Evolutionary conservation across 805 yeast species (phyloP), one percentile per base, ranked within the genome.

Genomic region (Metschnikowia gruessii): DNA sequence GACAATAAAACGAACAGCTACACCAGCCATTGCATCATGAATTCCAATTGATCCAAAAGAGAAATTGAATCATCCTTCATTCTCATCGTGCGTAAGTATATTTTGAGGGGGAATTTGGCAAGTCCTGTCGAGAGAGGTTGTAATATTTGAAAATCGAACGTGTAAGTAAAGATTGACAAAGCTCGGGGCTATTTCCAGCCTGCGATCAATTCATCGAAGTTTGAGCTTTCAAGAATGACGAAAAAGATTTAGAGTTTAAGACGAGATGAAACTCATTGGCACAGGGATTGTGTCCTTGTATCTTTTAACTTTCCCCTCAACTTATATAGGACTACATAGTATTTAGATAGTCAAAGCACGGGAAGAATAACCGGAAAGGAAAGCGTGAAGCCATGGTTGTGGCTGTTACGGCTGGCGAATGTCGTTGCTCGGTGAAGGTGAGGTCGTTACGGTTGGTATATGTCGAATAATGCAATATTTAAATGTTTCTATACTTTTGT

Each of bases 241-340:
- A 26, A 24, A 30, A 15, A 37, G 26, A 26, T 26, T 15, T 12
- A 26, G 17, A 24, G 40, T 37, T 18, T 9, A 12, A 33, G 36
- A 33, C 15, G 13, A 18, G 36, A 31, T 17, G 24, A 17, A n/a
- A 16, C 33, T 30, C 5, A 13, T 30, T 30, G 36, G 6, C 36
- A 17, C 19, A 17, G 36, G 19, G 19, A 33, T 12, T n/a, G 13
- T 33, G 36, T 17, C 22, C 8, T 11, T 16, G 34, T n/a, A 31
- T 31, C 22, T 6, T 34, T 10, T 33, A 26, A 18, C 13, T 24
- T 21, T 13, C 18, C 41, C 45, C 31, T 29, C 42, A 46, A 28
- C 18, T 30, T 46, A 46, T 28, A 46, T 41, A 46, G 49, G 45
- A 37, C 49, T 46, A 28, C 42, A 41, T 46, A 46, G 45, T 46